A percentile compares a stretch with the other conserved stretches of the same genome.
Evolutionary conservation across 805 yeast species (phyloP).

Genomic region (Lachancea kluyveri): DNA sequence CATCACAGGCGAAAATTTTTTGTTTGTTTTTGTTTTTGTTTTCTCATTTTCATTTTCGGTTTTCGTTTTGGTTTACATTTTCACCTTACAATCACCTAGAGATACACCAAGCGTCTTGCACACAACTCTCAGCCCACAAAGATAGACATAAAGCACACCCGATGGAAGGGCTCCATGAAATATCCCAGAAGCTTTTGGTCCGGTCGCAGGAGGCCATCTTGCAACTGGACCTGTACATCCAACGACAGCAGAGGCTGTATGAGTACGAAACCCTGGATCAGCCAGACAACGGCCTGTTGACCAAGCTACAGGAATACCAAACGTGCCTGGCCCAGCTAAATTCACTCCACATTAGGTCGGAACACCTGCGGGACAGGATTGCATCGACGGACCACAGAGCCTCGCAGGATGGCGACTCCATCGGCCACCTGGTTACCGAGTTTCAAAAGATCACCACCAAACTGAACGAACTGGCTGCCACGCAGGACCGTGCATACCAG

Average conservation of each 20-base stretch:
- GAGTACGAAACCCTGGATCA: conserved; percentile 3
- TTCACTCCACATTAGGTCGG: conserved; percentile 22
- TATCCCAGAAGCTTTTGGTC: conserved; percentile 21
- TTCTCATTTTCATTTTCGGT: too few relatives aligned
- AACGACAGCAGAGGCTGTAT: conserved; percentile 16
- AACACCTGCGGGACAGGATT: conserved; percentile 17
- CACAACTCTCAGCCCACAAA: too few relatives aligned
- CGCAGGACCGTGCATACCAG: conserved; percentile 4
- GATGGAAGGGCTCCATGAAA: conserved; percentile 16
- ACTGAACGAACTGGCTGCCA: conserved; percentile 20
- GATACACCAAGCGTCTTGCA: too few relatives aligned
- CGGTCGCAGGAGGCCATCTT: conserved; percentile 27
- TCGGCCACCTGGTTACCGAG: conserved; percentile 22
- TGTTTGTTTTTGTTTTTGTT: too few relatives aligned
- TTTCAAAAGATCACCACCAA: conserved; percentile 22
- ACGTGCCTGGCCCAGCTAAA: conserved; percentile 24
- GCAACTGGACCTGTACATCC: conserved; percentile 26
- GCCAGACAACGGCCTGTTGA: conserved; percentile 5
- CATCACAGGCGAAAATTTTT: too few relatives aligned
- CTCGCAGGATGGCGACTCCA: conserved; percentile 11
- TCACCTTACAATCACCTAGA: too few relatives aligned
- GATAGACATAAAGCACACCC: too few relatives aligned
- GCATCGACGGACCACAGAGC: conserved; percentile 5
- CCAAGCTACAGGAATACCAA: conserved; percentile 13
- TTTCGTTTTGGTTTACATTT: too few relatives aligned